Evolutionary conservation across 2,329 filamentous ascomycete genomes (phyloP).

Genomic region (Thielaviopsis populi): DNA sequence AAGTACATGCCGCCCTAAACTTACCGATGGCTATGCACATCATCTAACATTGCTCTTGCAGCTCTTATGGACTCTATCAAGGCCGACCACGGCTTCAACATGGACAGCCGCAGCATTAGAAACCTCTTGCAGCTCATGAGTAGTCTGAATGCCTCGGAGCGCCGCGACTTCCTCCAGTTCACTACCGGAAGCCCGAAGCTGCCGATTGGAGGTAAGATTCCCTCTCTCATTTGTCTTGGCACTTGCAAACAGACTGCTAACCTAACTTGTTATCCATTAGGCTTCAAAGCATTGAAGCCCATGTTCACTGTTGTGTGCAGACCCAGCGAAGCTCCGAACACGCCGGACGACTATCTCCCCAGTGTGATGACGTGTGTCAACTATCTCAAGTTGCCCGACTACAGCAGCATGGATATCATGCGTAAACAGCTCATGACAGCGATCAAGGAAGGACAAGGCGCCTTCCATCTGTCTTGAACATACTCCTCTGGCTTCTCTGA

Average conservation of each 20-base stretch:
- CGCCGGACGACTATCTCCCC: constrained; percentile 93
- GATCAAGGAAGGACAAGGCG: constrained; percentile 89
- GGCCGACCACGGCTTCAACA: constrained; percentile 94
- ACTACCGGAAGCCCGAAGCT: constrained; percentile 96
- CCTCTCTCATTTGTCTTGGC: neutral
- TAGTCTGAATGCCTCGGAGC: constrained; percentile 56
- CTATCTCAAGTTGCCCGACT: constrained; percentile 94
- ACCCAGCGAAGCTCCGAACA: constrained; percentile 86
- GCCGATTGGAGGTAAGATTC: constrained; percentile 75
- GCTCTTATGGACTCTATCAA: constrained; percentile 97
- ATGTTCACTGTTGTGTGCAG: constrained; percentile 99
- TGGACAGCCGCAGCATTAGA: constrained; percentile 90
- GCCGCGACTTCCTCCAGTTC: constrained; percentile 91
- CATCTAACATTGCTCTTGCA: constrained; percentile 26
- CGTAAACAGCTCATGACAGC: constrained; percentile 66
- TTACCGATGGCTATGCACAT: neutral
- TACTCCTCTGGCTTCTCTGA: neutral
- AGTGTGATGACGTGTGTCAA: constrained; percentile 99
- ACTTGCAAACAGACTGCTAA: neutral
- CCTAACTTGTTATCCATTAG: constrained; percentile 32
- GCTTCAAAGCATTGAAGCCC: constrained; percentile 90
- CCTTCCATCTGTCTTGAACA: constrained; percentile 77
- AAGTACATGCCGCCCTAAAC: constrained; percentile 28
- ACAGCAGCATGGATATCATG: constrained; percentile 63
- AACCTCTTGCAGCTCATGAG: constrained; percentile 94